These are phyloP conservation scores for Colletotrichum aenigma DNA, from an alignment of 2,329 filamentous ascomycete species.

Conservation along the genomic window DNA sequence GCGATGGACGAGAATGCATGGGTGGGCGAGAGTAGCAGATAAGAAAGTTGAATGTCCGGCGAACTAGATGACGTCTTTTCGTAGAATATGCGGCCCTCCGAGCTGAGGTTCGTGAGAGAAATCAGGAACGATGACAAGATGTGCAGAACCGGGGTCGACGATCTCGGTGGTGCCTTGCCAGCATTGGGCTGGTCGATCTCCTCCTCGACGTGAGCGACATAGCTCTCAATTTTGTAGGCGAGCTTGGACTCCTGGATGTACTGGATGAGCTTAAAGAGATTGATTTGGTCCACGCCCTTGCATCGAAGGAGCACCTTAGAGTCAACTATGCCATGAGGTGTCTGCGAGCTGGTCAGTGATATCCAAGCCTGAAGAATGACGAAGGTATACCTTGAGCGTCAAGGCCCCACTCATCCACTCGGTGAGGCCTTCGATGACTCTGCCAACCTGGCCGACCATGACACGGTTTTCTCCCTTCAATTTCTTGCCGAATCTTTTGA, in stretches of 20 bases:
- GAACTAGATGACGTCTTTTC: constrained; percentile 43
- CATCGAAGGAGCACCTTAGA: constrained; percentile 75
- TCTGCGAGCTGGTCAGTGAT: constrained; percentile 30
- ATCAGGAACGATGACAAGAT: constrained; percentile 68
- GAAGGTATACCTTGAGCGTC: constrained; percentile 45
- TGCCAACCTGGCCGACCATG: constrained; percentile 86
- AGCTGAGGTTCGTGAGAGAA: constrained; percentile 84
- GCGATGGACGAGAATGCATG: constrained; percentile 90
- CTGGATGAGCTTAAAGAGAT: constrained; percentile 83
- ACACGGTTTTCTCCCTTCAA: constrained; percentile 90
- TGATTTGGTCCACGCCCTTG: constrained; percentile 94
- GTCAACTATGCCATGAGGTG: constrained; percentile 70
- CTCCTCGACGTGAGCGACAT: constrained; percentile 68
- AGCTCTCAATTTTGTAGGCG: constrained; percentile 93
- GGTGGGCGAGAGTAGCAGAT: constrained; percentile 88
- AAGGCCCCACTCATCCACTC: constrained; percentile 67
- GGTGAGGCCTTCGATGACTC: constrained; percentile 80
- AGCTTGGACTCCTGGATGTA: constrained; percentile 94
- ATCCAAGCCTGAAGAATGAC: not conserved
- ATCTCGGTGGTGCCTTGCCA: constrained; percentile 19
- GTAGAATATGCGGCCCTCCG: constrained; percentile 70
- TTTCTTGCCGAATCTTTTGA: constrained; percentile 85
- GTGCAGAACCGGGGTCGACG: constrained; percentile 60
- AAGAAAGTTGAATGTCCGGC: constrained; percentile 70
- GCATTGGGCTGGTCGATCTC: constrained; percentile 38